phyloP scores from a whole-genome alignment of 345 rosid species.

The Ricinus communis region DNA sequence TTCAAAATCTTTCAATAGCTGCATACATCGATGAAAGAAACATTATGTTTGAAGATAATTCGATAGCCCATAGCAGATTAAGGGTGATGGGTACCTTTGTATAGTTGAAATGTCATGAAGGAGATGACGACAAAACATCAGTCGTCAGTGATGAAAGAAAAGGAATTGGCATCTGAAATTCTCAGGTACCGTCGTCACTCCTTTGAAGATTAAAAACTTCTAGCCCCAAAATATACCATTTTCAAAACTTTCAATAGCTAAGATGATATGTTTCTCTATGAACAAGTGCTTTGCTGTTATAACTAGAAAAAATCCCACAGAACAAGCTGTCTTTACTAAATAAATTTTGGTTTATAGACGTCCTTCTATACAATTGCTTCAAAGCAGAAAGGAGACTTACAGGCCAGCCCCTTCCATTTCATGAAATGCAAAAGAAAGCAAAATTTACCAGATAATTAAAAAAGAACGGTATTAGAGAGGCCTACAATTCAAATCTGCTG shows the following conservation, averaged over 20 bases:
- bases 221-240: conserved; percentile 5
- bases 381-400: conserved; percentile 6
- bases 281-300: background rate
- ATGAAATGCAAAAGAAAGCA: background rate
- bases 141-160: background rate
- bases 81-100: background rate
- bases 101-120: background rate
- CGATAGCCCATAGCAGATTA: background rate
- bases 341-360: too few species aligned
- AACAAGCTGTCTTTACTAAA: too few species aligned
- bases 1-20: too few species aligned
- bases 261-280: background rate
- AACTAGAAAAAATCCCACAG: background rate
- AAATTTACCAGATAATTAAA: background rate
- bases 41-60: background rate
- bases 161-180: background rate
- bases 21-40: conserved; percentile 5
- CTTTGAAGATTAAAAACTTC: background rate
- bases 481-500: background rate
- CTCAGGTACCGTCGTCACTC: background rate
- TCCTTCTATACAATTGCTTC: background rate
- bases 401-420: background rate
- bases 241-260: background rate
- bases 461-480: background rate
- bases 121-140: background rate